phyloP scores from a whole-genome alignment of 83 land plant genomes.

The Diphasiastrum complanatum region DNA sequence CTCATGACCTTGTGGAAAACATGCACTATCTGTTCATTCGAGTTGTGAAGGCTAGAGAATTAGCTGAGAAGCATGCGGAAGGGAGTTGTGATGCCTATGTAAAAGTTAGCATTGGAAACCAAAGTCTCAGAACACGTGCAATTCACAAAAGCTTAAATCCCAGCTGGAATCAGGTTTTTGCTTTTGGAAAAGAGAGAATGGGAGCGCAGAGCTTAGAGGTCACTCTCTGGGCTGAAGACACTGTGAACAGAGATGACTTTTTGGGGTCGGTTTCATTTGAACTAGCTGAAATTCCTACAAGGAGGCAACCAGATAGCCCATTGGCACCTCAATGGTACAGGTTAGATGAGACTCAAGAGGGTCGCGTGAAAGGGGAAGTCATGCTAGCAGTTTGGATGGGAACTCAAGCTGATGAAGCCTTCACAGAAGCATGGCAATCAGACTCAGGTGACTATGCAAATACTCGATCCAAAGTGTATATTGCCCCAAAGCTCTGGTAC shows the following conservation, averaged over 20 bases:
- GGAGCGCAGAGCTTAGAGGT: slow-evolving; percentile 10
- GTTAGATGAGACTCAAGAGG: slow-evolving; percentile 2
- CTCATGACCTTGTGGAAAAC: slow-evolving; percentile 22
- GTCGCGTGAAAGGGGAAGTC: slow-evolving; percentile 7
- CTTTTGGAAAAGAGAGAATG: slow-evolving; percentile 19
- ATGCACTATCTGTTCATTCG: slow-evolving; percentile 21
- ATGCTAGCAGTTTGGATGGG: slow-evolving; percentile 22
- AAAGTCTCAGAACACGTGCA: slow-evolving; percentile 7
- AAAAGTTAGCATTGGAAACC: not conserved
- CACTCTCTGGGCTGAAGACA: slow-evolving; percentile 13
- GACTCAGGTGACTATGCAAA: slow-evolving; percentile 11
- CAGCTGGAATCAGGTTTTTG: slow-evolving; percentile 22
- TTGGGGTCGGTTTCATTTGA: slow-evolving; percentile 17
- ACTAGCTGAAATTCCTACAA: slow-evolving; percentile 3
- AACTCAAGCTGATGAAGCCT: slow-evolving; percentile 23
- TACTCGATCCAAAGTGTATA: slow-evolving; percentile 20
- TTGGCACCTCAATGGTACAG: slow-evolving; percentile 24
- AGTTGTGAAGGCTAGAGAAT: slow-evolving; percentile 20
- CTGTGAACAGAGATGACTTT: slow-evolving; percentile 8
- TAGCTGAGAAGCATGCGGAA: slow-evolving; percentile 15
- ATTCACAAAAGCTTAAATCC: slow-evolving; percentile 9
- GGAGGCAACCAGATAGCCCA: slow-evolving; percentile 20
- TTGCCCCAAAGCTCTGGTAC: slow-evolving; percentile 26
- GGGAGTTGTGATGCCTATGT: slow-evolving; percentile 11
- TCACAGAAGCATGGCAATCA: slow-evolving; percentile 27